Percentiles rank a stretch among this genome's conserved stretches.
Evolutionary conservation across 345 rosid species (phyloP).

Genomic region (Populus alba): DNA sequence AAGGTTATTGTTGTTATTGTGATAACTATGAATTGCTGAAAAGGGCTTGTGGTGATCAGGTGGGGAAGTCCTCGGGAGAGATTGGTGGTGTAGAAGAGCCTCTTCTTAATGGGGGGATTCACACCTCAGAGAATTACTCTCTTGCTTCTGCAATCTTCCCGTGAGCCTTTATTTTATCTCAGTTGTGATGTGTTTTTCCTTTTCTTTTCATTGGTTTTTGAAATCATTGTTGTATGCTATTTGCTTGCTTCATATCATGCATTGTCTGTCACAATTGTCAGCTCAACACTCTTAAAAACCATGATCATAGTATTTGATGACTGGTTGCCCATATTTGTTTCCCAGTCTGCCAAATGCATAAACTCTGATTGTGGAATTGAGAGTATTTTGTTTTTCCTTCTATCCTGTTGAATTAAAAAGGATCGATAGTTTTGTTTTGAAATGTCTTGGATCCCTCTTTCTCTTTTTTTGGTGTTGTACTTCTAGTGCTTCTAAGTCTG

Average conservation of each 20-base stretch:
- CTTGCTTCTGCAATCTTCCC: constrained; percentile 63
- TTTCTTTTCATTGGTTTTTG: background rate
- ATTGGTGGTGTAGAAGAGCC: constrained; percentile 56
- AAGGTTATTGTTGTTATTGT: background rate
- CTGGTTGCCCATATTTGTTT: background rate
- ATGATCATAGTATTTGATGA: background rate
- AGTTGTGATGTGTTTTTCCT: background rate
- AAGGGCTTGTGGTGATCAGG: constrained; percentile 31
- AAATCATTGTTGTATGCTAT: background rate
- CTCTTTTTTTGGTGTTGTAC: no score
- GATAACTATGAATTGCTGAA: background rate
- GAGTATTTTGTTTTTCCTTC: background rate
- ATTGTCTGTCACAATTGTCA: no score
- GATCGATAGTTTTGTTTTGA: background rate
- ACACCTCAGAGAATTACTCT: constrained; percentile 54
- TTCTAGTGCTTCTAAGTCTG: no score
- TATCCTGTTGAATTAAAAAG: no score
- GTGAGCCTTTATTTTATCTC: constrained; percentile 38
- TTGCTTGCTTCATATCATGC: background rate
- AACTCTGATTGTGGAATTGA: background rate
- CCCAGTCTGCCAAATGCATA: background rate
- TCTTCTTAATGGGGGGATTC: constrained; percentile 53
- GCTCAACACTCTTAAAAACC: no score
- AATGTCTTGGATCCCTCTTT: no score
- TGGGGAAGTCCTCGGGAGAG: constrained; percentile 62